Evolutionary conservation across 306 rosid genomes (phyloP).

Genomic region (Citrullus colocynthis): DNA sequence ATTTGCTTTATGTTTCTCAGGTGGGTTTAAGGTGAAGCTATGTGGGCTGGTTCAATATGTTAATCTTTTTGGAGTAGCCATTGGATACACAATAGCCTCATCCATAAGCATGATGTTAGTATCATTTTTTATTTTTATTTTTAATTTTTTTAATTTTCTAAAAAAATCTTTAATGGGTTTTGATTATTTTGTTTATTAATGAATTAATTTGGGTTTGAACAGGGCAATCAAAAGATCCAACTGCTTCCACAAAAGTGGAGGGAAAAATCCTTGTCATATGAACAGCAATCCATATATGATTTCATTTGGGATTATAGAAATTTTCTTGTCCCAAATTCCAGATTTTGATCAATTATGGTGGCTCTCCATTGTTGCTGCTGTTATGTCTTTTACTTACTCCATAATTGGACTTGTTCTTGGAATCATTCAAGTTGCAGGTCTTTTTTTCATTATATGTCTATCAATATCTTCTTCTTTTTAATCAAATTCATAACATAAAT

Average conservation of each 20-base stretch:
- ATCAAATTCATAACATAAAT: not conserved
- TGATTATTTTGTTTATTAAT: too few species aligned
- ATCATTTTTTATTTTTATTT: not conserved
- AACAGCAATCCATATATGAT: conserved; percentile 30
- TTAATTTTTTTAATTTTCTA: not conserved
- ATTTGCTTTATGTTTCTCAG: not conserved
- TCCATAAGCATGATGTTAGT: conserved; percentile 18
- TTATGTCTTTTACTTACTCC: conserved; percentile 66
- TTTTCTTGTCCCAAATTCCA: conserved; percentile 65
- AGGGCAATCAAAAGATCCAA: conserved; percentile 17
- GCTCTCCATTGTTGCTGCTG: conserved; percentile 65
- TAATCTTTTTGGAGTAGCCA: conserved; percentile 14
- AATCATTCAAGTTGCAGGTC: conserved; percentile 16
- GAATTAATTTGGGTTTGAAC: not conserved
- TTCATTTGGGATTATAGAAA: conserved; percentile 41
- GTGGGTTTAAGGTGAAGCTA: conserved; percentile 10
- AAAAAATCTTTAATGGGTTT: too few species aligned
- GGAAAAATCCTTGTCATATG: conserved; percentile 8
- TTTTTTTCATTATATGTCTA: too few species aligned
- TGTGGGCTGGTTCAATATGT: conserved; percentile 13
- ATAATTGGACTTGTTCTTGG: conserved; percentile 55
- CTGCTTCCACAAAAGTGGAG: conserved; percentile 11
- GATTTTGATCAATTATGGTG: conserved; percentile 56
- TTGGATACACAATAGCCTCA: conserved; percentile 15
- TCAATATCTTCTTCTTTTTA: too few species aligned